Conservation (phyloP, 805 yeast species). For the Peterozyma toletana region DNA sequence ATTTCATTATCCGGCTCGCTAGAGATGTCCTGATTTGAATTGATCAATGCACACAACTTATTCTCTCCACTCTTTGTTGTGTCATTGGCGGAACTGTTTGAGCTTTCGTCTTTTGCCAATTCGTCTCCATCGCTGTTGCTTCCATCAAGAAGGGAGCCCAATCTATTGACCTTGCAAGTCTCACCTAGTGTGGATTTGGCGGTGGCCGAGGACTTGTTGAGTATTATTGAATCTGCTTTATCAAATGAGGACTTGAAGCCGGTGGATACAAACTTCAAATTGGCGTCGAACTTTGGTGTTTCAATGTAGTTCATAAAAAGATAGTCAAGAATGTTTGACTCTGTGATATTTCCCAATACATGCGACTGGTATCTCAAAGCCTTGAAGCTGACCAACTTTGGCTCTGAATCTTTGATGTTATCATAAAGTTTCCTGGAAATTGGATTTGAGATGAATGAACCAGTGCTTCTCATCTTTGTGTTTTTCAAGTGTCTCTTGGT, state of each 20-base stretch:
- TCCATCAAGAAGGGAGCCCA: not conserved
- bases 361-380: slow-evolving; percentile 7
- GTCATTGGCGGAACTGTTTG: too few species aligned
- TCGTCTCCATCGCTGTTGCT: slow-evolving; percentile 4
- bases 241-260: slow-evolving; percentile 8
- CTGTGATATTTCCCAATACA: slow-evolving; percentile 8
- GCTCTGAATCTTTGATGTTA: slow-evolving; percentile 3
- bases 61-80: too few species aligned
- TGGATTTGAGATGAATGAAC: not conserved
- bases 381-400: slow-evolving; percentile 3
- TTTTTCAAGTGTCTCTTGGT: too few species aligned
- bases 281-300: slow-evolving; percentile 6
- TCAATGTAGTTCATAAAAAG: slow-evolving; percentile 6
- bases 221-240: slow-evolving; percentile 2
- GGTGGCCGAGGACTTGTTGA: not conserved
- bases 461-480: too few species aligned
- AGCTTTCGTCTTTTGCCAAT: not conserved
- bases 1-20: not conserved
- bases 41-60: too few species aligned
- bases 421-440: not conserved
- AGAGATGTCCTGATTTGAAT: too few species aligned
- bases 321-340: slow-evolving; percentile 6
- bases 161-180: too few species aligned
- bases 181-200: not conserved
- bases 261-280: slow-evolving; percentile 6